These are phyloP conservation scores for Phialophora macrospora DNA, from an alignment of 2,329 filamentous ascomycete species.

Conservation along the genomic window DNA sequence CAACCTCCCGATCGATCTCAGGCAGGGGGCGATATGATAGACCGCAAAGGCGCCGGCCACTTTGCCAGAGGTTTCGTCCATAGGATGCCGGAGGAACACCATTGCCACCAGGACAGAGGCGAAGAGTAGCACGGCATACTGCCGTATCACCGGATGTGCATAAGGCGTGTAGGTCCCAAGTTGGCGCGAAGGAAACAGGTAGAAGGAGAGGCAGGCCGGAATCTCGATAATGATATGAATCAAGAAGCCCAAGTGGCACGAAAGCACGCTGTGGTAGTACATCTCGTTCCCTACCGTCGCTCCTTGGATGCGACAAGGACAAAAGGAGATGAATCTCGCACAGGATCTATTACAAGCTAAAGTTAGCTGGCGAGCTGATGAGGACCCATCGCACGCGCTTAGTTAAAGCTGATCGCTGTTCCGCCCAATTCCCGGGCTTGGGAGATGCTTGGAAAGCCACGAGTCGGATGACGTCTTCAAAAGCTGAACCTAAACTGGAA, in stretches of 20 bases:
- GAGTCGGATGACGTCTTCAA: conserved; percentile 4
- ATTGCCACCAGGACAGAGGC: conserved; percentile 44
- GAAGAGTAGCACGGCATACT: conserved; percentile 48
- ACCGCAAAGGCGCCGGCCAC: conserved; percentile 45
- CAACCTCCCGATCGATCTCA: conserved; percentile 40
- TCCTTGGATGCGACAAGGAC: not conserved
- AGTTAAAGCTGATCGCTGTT: conserved; percentile 17
- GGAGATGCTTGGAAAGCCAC: not conserved
- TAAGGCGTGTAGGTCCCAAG: conserved; percentile 43
- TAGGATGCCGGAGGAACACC: conserved; percentile 40
- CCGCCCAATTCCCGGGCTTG: conserved; percentile 14
- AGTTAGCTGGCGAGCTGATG: not conserved
- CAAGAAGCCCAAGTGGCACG: conserved; percentile 37
- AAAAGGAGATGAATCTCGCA: not conserved
- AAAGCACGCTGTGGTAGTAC: not conserved
- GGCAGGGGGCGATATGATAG: conserved; percentile 45
- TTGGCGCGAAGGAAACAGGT: conserved; percentile 43
- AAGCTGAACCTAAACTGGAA: conserved; percentile 7
- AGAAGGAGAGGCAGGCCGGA: conserved; percentile 47
- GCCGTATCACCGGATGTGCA: conserved; percentile 45
- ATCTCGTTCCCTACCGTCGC: not conserved
- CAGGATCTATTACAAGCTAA: not conserved
- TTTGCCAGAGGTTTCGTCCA: conserved; percentile 41
- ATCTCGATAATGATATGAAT: conserved; percentile 46
- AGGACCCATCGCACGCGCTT: not conserved